Conservation (phyloP, 306 rosid genomes). For the apple (Malus domestica) region ASM211411v1 NC_041798.1:9013001-9013500, state of each 20-base stretch:
- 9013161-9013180: neutral
- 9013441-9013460: neutral
- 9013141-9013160: neutral
- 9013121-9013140: neutral
- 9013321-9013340: neutral
- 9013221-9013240: neutral
- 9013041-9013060: conserved; percentile 26
- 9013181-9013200: neutral
- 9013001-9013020: conserved; percentile 21
- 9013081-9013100: neutral
- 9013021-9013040: conserved; percentile 29
- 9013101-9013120: neutral
- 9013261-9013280: neutral
- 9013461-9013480: neutral
- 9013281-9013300: neutral
- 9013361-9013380: neutral
- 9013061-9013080: conserved; percentile 8
- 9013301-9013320: neutral
- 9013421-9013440: neutral
- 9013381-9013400: neutral
- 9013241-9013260: neutral
- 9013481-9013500: neutral
- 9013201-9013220: neutral
- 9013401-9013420: neutral
- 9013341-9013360: neutral